Percentiles rank a stretch among this genome's conserved stretches.
Evolutionary conservation across 1,284 basidiomycete genomes (phyloP).

Genomic region (Schizophyllum amplum): DNA sequence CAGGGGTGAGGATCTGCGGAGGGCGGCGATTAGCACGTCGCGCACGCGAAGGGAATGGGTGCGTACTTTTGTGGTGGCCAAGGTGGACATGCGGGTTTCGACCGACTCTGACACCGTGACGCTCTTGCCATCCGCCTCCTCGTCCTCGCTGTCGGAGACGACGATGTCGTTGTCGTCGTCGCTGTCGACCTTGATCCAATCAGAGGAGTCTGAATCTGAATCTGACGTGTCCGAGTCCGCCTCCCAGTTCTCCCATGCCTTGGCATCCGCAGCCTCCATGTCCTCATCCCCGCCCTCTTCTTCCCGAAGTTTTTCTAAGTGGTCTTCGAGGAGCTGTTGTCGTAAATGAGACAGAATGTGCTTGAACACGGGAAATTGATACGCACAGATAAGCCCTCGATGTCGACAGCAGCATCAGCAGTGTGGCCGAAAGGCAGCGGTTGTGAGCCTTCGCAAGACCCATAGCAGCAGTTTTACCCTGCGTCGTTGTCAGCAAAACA

Average conservation of each 20-base stretch:
- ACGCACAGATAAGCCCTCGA: slow-evolving; percentile 82
- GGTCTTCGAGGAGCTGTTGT: slow-evolving; percentile 79
- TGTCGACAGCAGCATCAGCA: slow-evolving; percentile 70
- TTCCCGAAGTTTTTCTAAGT: slow-evolving; percentile 63
- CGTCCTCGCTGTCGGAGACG: slow-evolving; percentile 28
- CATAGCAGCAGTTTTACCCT: slow-evolving; percentile 85
- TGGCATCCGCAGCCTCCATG: slow-evolving; percentile 55
- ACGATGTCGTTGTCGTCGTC: slow-evolving; percentile 63
- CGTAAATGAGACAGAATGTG: background rate
- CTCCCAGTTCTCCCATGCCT: slow-evolving; percentile 89
- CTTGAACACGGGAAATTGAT: background rate
- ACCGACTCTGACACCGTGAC: slow-evolving; percentile 14
- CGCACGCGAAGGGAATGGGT: slow-evolving; percentile 4
- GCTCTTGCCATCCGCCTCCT: slow-evolving; percentile 16
- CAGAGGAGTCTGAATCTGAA: slow-evolving; percentile 60
- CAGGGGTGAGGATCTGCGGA: slow-evolving; percentile 88
- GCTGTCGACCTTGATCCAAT: slow-evolving; percentile 90
- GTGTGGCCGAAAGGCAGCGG: slow-evolving; percentile 79
- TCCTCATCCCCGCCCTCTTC: slow-evolving; percentile 53
- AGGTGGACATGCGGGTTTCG: slow-evolving; percentile 41
- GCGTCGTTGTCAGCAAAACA: slow-evolving; percentile 3
- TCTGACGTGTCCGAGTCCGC: slow-evolving; percentile 41
- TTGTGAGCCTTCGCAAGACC: slow-evolving; percentile 53
- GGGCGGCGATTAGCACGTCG: background rate
- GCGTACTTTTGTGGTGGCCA: slow-evolving; percentile 83